Evolutionary conservation across 108 stramenopile species (phyloP), one percentile per base, ranked within the genome.

Genomic region (Chaetoceros muelleri): DNA sequence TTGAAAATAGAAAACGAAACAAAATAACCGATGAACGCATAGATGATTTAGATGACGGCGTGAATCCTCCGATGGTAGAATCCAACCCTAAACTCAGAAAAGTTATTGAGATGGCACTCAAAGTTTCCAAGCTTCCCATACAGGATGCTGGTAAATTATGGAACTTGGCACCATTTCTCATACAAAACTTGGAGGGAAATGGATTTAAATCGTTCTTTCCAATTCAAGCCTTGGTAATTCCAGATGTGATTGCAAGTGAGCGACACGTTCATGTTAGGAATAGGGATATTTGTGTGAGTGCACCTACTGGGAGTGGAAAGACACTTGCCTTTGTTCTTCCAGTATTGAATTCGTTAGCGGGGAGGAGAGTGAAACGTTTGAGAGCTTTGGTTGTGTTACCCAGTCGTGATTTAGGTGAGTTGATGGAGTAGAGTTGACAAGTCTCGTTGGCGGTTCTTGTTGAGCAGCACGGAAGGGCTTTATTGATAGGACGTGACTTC

Each of bases 311-410:
- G 10, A 65, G 61, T 13, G 94, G 94, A 21, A 95, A 95, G 57
- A 93, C 94, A 16, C 62, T 95, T 16, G 79, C 81, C 21, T 95
- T 91, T 73, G 89, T 80, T 0, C 48, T 95, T 24, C 85, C 89
- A 13, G 71, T 95, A 20, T 61, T 95, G 45, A 78, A 94, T 55
- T 74, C 84, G 3, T 59, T 97, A 44, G 49, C 76, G 25, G 62
- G 57, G 30, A 65, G 93, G 26, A 60, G 72, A 18, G 64, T 87
- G 24, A 67, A 75, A 30, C 64, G 94, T 30, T 65, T 98, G 28
- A 80, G 95, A 18, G 96, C 92, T 2, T 55, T 98, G 46, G 84
- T 95, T 17, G 82, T 98, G 20, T 71, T 98, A 25, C 97, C 97
- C 19, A 86, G 79, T n/a, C 86, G 95, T 51, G 96, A 96, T 60